Evolutionary conservation across 306 rosid species (phyloP).

Genomic region (Pachyrhizus erosus): DNA sequence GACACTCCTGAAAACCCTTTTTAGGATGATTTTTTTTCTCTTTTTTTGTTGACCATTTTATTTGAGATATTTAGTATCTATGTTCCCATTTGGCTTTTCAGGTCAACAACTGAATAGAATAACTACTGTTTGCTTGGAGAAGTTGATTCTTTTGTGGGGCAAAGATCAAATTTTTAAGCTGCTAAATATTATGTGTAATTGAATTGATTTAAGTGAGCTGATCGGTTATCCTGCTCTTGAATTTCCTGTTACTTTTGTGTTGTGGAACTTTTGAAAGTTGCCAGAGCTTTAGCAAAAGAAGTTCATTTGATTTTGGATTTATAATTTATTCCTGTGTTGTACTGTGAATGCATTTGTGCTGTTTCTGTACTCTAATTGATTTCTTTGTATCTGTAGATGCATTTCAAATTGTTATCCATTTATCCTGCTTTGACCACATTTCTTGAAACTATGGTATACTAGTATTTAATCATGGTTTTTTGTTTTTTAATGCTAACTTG

Average conservation of each 20-base stretch:
- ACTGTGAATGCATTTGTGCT: not conserved
- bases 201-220: slow-evolving; percentile 14
- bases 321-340: not conserved
- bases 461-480: not conserved
- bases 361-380: slow-evolving; percentile 2
- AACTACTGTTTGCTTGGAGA: slow-evolving; percentile 3
- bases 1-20: slow-evolving; percentile 40
- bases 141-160: not conserved
- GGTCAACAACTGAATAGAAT: slow-evolving; percentile 35
- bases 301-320: not conserved
- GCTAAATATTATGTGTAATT: not conserved
- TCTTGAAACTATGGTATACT: slow-evolving; percentile 6
- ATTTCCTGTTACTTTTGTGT: slow-evolving; percentile 19
- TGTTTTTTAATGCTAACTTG: not conserved
- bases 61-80: slow-evolving; percentile 20
- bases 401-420: not conserved
- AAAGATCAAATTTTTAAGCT: not conserved
- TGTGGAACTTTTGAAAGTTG: slow-evolving; percentile 2
- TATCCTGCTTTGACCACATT: slow-evolving; percentile 1
- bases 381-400: not conserved
- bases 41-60: not conserved
- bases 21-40: not conserved
- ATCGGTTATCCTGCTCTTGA: not conserved
- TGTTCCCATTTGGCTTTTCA: slow-evolving; percentile 26
- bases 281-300: slow-evolving; percentile 1